Percentiles rank a stretch among this genome's conserved stretches.
phyloP scores from a whole-genome alignment of 31 red algal genomes.

The Porphyra umbilicalis region DNA sequence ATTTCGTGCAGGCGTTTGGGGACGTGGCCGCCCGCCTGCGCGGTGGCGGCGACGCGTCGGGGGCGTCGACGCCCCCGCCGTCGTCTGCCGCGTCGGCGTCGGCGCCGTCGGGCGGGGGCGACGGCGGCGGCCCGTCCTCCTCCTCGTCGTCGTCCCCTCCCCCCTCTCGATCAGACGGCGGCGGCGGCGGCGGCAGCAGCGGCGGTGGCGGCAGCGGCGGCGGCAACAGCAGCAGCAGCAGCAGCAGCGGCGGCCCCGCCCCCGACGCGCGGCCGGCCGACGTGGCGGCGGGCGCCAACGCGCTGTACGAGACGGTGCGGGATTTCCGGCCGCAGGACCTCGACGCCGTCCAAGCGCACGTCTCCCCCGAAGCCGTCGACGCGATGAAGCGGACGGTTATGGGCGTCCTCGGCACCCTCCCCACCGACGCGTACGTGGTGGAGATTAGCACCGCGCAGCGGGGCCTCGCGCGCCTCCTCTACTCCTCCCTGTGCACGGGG shows the following conservation, averaged over 20 bases:
- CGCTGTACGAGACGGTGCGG: background rate
- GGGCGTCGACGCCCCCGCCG: background rate
- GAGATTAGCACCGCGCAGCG: constrained; percentile 40
- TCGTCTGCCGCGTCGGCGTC: background rate
- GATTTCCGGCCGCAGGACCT: constrained; percentile 38
- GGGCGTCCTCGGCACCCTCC: constrained; percentile 48
- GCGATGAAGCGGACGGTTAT: constrained; percentile 48
- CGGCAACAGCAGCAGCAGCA: background rate
- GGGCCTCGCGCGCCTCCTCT: constrained; percentile 47
- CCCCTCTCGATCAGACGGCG: background rate
- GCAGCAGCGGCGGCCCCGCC: background rate
- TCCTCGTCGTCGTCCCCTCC: background rate
- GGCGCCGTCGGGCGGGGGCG: background rate
- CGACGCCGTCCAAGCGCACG: constrained; percentile 30
- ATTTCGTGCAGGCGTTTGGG: background rate
- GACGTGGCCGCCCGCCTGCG: background rate
- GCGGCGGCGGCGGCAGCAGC: background rate
- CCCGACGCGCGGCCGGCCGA: background rate
- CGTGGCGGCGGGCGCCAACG: background rate
- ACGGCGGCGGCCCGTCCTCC: no score
- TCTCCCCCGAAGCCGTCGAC: constrained; percentile 28
- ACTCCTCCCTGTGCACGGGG: constrained; percentile 45
- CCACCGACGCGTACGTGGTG: constrained; percentile 39
- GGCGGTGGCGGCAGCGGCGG: background rate
- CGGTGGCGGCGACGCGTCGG: background rate